Percentiles rank a stretch among this genome's conserved stretches.
These are phyloP conservation scores for Yarrowia bubula DNA, from an alignment of 805 yeast genomes.

Conservation along the genomic window DNA sequence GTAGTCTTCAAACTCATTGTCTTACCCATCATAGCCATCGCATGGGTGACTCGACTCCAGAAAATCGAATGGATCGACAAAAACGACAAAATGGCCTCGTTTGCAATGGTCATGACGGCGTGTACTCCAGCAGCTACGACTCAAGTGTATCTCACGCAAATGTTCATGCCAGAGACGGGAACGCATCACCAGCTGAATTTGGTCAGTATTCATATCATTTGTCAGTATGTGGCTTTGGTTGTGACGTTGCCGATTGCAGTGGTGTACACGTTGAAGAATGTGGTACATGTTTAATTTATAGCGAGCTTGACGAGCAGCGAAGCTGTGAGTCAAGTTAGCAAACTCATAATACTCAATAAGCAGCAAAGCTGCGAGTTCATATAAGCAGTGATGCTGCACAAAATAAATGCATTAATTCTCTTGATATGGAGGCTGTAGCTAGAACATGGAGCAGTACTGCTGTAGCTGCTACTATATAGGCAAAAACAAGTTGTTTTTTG, in stretches of 20 bases:
- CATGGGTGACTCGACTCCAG: conserved; percentile 60
- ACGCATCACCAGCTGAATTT: conserved; percentile 69
- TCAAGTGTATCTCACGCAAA: conserved; percentile 83
- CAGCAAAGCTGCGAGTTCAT: background rate
- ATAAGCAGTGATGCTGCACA: too few species aligned
- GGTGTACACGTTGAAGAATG: conserved; percentile 54
- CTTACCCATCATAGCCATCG: conserved; percentile 76
- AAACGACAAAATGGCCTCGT: conserved; percentile 58
- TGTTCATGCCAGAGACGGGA: conserved; percentile 68
- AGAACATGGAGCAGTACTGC: too few species aligned
- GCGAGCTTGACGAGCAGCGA: background rate
- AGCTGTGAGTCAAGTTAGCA: too few species aligned
- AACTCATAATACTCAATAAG: too few species aligned
- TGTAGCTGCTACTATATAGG: too few species aligned
- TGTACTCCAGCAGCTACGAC: conserved; percentile 88
- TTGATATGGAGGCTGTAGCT: too few species aligned
- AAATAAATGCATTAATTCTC: too few species aligned
- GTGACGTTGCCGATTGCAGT: conserved; percentile 73
- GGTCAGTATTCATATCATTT: conserved; percentile 69
- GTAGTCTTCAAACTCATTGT: conserved; percentile 59
- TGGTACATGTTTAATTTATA: conserved; percentile 29
- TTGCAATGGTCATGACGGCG: conserved; percentile 70
- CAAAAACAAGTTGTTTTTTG: too few species aligned
- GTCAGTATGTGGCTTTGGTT: conserved; percentile 67
- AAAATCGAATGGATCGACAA: conserved; percentile 61